Conservation (phyloP, 768 basidiomycete species). For the Clathrus columnatus region DNA sequence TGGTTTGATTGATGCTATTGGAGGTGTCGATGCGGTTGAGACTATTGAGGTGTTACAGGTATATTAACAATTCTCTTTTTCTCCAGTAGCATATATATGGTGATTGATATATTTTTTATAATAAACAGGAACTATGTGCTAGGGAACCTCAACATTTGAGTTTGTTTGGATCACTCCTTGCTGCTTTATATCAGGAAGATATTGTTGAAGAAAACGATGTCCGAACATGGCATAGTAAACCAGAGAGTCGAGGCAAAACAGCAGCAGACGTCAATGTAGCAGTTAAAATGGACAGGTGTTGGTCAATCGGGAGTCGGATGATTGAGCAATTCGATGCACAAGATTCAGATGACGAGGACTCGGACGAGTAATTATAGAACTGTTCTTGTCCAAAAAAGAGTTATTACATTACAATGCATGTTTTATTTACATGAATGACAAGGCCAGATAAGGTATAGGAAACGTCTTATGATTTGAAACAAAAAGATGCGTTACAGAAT, state of each 20-base stretch:
- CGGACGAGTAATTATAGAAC: not conserved
- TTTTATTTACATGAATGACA: not conserved
- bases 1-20: constrained; percentile 66
- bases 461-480: too few relatives aligned
- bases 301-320: constrained; percentile 64
- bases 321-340: constrained; percentile 78
- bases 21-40: constrained; percentile 75
- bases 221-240: constrained; percentile 69
- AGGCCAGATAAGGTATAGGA: too few relatives aligned
- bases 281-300: constrained; percentile 52
- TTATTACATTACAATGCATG: not conserved
- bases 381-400: not conserved
- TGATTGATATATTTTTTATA: too few relatives aligned
- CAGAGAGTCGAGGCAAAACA: constrained; percentile 37
- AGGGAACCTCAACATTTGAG: constrained; percentile 45
- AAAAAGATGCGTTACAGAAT: too few relatives aligned
- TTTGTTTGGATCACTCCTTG: constrained; percentile 79
- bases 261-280: too few relatives aligned
- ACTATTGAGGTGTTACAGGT: constrained; percentile 76
- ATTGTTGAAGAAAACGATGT: constrained; percentile 87
- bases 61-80: constrained; percentile 14
- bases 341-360: constrained; percentile 41
- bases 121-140: constrained; percentile 54
- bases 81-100: too few relatives aligned
- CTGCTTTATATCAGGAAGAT: constrained; percentile 84